Evolutionary conservation across 2,329 filamentous ascomycete species (phyloP).

Genomic region (Sporothrix globosa): DNA sequence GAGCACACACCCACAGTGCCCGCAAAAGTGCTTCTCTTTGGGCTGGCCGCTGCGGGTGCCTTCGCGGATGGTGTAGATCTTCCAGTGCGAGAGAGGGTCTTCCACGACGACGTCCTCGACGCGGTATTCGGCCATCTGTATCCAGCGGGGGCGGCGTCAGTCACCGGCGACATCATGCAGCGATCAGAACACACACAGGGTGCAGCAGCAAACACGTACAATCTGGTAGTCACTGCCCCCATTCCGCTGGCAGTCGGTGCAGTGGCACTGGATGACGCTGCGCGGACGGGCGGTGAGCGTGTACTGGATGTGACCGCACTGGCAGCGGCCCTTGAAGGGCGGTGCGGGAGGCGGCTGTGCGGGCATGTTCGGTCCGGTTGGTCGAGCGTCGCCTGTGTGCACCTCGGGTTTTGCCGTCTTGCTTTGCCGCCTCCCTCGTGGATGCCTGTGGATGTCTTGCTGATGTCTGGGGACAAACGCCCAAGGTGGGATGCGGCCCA

Average conservation of each 20-base stretch:
- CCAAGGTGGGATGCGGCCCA: neutral
- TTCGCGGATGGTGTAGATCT: conserved; percentile 35
- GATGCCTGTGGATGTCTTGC: neutral
- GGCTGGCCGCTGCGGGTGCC: conserved; percentile 36
- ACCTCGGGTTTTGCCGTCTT: neutral
- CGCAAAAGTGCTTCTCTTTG: conserved; percentile 38
- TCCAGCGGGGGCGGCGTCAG: neutral
- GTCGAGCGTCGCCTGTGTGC: too few relatives aligned
- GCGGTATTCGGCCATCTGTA: conserved; percentile 36
- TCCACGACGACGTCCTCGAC: conserved; percentile 35
- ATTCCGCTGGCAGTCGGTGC: conserved; percentile 36
- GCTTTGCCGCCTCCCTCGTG: neutral
- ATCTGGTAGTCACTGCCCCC: conserved; percentile 36
- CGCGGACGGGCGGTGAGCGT: conserved; percentile 34
- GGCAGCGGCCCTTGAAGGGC: conserved; percentile 34
- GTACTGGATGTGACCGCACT: conserved; percentile 37
- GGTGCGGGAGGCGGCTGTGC: neutral
- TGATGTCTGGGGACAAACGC: too few relatives aligned
- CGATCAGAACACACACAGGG: too few relatives aligned
- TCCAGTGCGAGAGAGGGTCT: conserved; percentile 34
- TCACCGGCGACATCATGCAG: too few relatives aligned
- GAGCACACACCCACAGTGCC: conserved; percentile 36
- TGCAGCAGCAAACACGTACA: conserved; percentile 23
- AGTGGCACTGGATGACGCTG: conserved; percentile 36
- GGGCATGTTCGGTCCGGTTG: neutral